phyloP scores from a whole-genome alignment of 305 asterid genomes.

The Coffea humblotiana region DNA sequence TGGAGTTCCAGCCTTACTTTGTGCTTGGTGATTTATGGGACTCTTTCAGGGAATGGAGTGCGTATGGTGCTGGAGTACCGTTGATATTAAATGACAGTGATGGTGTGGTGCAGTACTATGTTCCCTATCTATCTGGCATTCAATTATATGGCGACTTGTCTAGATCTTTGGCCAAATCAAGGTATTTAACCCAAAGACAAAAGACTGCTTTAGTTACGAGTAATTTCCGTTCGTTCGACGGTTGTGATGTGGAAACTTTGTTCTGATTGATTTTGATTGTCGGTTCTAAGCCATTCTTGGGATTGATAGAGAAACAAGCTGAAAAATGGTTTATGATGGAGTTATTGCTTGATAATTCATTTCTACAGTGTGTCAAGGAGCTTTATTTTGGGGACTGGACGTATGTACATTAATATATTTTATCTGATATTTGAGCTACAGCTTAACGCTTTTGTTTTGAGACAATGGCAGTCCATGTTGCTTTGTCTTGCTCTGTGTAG shows the following conservation, averaged over 20 bases:
- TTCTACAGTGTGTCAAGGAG: no score
- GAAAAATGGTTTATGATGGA: not conserved
- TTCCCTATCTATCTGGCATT: slow-evolving; percentile 90
- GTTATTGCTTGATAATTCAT: not conserved
- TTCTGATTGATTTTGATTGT: not conserved
- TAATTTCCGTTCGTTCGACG: not conserved
- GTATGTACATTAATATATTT: no score
- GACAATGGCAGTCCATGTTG: no score
- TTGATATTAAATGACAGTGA: slow-evolving; percentile 71
- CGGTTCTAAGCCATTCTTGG: not conserved
- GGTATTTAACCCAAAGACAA: slow-evolving; percentile 35
- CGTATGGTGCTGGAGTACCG: slow-evolving; percentile 96
- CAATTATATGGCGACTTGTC: slow-evolving; percentile 75
- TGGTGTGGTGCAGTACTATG: slow-evolving; percentile 83
- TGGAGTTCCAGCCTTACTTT: slow-evolving; percentile 66
- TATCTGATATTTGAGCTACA: no score
- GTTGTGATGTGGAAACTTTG: not conserved
- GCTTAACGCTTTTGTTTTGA: no score
- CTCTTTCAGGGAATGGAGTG: slow-evolving; percentile 95
- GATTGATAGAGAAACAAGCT: not conserved
- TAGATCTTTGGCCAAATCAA: slow-evolving; percentile 54
- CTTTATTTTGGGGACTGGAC: no score
- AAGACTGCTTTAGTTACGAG: not conserved
- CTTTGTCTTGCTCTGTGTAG: no score
- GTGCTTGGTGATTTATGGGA: slow-evolving; percentile 92